phyloP scores from a whole-genome alignment of 2,329 filamentous ascomycete species.

The Epichloe gansuensis region DNA sequence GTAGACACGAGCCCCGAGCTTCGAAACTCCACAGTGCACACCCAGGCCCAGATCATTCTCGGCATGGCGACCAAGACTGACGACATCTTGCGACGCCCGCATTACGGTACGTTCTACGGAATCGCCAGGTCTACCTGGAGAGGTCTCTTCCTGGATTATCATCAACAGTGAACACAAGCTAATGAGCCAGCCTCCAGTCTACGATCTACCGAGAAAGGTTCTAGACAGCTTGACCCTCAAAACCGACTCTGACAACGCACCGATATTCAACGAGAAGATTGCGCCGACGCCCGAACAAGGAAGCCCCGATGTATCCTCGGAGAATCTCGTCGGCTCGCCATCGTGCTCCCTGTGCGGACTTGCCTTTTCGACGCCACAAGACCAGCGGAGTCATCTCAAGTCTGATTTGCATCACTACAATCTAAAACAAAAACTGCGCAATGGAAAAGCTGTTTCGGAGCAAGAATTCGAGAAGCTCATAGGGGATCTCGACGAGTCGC shows the following conservation, averaged over 20 bases:
- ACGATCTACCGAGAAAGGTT: slow-evolving; percentile 66
- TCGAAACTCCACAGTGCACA: too few relatives aligned
- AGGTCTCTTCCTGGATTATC: neutral
- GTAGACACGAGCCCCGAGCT: neutral
- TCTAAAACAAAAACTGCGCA: slow-evolving; percentile 77
- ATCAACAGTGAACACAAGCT: neutral
- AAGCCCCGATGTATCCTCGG: slow-evolving; percentile 15
- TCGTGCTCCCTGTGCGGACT: slow-evolving; percentile 72
- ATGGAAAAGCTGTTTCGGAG: slow-evolving; percentile 59
- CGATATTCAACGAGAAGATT: slow-evolving; percentile 11
- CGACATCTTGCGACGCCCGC: slow-evolving; percentile 35
- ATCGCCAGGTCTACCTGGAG: neutral
- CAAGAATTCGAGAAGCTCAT: slow-evolving; percentile 76
- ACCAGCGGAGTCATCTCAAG: slow-evolving; percentile 75
- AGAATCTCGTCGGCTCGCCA: slow-evolving; percentile 45
- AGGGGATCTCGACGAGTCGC: slow-evolving; percentile 75
- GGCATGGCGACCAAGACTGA: slow-evolving; percentile 16
- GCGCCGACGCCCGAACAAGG: slow-evolving; percentile 13
- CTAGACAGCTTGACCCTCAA: slow-evolving; percentile 50
- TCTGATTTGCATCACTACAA: slow-evolving; percentile 94
- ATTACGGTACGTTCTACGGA: slow-evolving; percentile 31
- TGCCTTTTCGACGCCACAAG: slow-evolving; percentile 56
- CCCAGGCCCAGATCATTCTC: neutral
- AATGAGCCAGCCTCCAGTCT: slow-evolving; percentile 42
- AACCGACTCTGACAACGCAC: slow-evolving; percentile 17